These are phyloP conservation scores for Venturia nashicola DNA, from an alignment of 2,329 filamentous ascomycete genomes.

Conservation along the genomic window DNA sequence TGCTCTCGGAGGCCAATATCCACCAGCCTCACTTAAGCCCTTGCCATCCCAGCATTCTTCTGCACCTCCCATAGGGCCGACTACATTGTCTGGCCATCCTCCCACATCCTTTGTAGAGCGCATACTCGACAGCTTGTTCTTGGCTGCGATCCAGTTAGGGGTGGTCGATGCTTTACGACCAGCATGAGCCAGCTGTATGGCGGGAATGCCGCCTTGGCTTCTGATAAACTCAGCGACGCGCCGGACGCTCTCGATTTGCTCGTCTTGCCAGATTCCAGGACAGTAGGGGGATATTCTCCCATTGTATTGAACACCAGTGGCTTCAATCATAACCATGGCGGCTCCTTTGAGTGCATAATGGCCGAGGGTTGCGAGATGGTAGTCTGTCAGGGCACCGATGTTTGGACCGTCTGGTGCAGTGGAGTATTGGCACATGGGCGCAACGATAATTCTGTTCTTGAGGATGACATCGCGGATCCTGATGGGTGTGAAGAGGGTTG, in stretches of 20 bases:
- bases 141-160: constrained; percentile 19
- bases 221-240: constrained; percentile 24
- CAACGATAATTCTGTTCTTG: constrained; percentile 24
- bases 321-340: constrained; percentile 23
- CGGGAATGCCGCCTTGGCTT: constrained; percentile 19
- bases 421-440: constrained; percentile 27
- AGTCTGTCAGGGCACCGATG: constrained; percentile 23
- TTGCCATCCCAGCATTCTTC: constrained; percentile 28
- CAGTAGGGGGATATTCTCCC: constrained; percentile 25
- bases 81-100: constrained; percentile 24
- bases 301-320: constrained; percentile 23
- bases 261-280: constrained; percentile 23
- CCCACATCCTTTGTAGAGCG: constrained; percentile 18
- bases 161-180: constrained; percentile 23
- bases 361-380: constrained; percentile 25
- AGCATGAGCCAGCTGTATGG: constrained; percentile 24
- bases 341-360: constrained; percentile 28
- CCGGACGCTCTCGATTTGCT: constrained; percentile 22
- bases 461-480: constrained; percentile 23
- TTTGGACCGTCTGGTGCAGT: constrained; percentile 21
- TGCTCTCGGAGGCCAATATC: constrained; percentile 24
- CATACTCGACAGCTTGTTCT: constrained; percentile 16
- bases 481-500: constrained; percentile 24
- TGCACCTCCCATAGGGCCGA: constrained; percentile 21
- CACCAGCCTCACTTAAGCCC: constrained; percentile 17